Evolutionary conservation across 179 eudicot species (phyloP), one percentile per base, ranked within the genome.

Genomic region (Spinacia oleracea): DNA sequence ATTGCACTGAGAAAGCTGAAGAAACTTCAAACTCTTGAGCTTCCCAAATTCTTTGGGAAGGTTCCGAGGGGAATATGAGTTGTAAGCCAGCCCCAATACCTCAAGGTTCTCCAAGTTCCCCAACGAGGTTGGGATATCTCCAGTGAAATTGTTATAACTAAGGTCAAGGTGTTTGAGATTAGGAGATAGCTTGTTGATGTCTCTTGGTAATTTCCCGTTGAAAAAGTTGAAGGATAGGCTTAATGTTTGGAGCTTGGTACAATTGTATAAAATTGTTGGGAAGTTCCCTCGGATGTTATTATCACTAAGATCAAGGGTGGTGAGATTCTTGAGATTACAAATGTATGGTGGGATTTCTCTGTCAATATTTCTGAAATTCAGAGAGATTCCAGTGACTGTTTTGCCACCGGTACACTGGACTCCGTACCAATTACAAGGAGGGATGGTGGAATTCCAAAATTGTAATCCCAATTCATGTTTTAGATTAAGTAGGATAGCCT

Each of bases 341-440:
- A 92, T 86, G 69, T 87, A 67, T 0, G 84, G 38, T 14, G 93
- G 97, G 78, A 92, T 81, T 58, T 32, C 11, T 1, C 73, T 72
- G 3, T 1, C 58, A 65, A 91, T 73, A 78, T 70, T 77, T 38
- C 56, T 56, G 75, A 77, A 53, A 0, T 0, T 25, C n/a, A 93
- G 83, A 38, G 27, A 18, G 20, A 93, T 31, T 35, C 79, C 87
- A 35, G 86, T 81, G 87, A 93, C 90, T 10, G 84, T 16, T 62
- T 69, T 83, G 45, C 51, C 74, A 23, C n/a, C 56, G 23, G 79
- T 7, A 86, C 98, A 94, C 2, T 12, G 2, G 67, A 94, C 82
- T 15, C 84, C 92, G 32, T 78, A 82, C 97, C 97, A 93, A 38
- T 25, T 25, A 71, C 98, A 93, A 31, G 82, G 89, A 8, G 89